Evolutionary conservation across 164 flowering plant genomes (phyloP).

Genomic region (Vitis cinerea): DNA sequence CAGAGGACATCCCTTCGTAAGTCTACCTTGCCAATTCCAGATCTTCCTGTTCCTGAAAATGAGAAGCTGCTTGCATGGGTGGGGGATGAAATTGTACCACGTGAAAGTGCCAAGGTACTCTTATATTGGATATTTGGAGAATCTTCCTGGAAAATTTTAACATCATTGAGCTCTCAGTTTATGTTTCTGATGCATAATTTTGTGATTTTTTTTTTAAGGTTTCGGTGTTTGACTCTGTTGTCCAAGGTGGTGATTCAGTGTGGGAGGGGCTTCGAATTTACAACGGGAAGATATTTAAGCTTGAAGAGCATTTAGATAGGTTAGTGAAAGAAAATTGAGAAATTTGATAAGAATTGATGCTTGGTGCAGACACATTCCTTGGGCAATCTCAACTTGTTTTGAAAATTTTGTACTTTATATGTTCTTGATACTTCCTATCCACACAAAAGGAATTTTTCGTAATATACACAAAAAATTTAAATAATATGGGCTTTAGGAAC

Average conservation of each 20-base stretch:
- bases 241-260: constrained; percentile 99
- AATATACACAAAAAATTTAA: neutral
- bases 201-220: constrained; percentile 45
- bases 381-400: neutral
- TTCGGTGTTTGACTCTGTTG: constrained; percentile 92
- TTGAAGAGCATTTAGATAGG: constrained; percentile 94
- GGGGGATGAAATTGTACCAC: constrained; percentile 80
- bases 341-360: neutral
- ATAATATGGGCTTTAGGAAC: no score
- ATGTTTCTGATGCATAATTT: neutral
- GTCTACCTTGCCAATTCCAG: constrained; percentile 51
- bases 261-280: constrained; percentile 98
- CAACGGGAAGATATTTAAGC: constrained; percentile 79
- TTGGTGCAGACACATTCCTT: neutral
- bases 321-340: constrained; percentile 23
- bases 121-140: neutral
- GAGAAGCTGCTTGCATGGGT: constrained; percentile 91
- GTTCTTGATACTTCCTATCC: neutral
- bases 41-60: constrained; percentile 86
- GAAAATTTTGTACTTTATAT: neutral
- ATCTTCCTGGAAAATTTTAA: neutral
- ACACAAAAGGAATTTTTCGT: neutral
- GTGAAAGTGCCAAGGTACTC: constrained; percentile 90
- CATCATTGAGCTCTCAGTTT: neutral
- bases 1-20: constrained; percentile 28